Evolutionary conservation across 2,329 filamentous ascomycete genomes (phyloP).

Genomic region (Amphichorda felina): DNA sequence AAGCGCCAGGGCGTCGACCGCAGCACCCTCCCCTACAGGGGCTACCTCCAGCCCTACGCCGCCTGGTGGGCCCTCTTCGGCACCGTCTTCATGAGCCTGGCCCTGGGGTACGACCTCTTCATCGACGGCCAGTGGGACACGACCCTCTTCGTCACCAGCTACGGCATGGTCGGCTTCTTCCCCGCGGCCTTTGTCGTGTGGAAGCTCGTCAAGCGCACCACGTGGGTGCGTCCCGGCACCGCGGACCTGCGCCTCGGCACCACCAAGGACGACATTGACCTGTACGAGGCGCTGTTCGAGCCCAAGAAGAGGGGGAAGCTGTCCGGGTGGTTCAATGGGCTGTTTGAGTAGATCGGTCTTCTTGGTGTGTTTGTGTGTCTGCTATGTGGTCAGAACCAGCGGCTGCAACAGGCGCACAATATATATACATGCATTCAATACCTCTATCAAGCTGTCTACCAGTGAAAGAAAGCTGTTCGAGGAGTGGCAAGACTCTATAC

Average conservation of each 20-base stretch:
- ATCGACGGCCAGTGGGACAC: conserved; percentile 45
- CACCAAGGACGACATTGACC: conserved; percentile 8
- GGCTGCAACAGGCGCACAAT: too few relatives aligned
- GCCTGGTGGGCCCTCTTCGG: conserved; percentile 56
- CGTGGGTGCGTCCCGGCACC: conserved; percentile 6
- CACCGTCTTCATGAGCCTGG: conserved; percentile 47
- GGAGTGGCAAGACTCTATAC: too few relatives aligned
- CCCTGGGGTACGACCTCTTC: conserved; percentile 58
- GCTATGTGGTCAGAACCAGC: too few relatives aligned
- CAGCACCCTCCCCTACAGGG: conserved; percentile 44
- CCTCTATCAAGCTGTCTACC: too few relatives aligned
- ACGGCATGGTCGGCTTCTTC: conserved; percentile 5
- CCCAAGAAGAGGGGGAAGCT: background rate
- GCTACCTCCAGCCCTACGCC: conserved; percentile 50
- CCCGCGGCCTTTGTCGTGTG: conserved; percentile 4
- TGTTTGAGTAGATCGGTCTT: too few relatives aligned
- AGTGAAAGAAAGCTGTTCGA: too few relatives aligned
- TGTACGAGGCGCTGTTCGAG: conserved; percentile 5
- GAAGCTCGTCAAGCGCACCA: conserved; percentile 6
- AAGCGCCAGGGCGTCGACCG: conserved; percentile 44
- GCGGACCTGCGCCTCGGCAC: conserved; percentile 7
- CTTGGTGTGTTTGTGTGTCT: too few relatives aligned
- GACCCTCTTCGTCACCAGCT: background rate
- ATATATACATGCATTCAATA: too few relatives aligned
- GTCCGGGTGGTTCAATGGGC: too few relatives aligned